These are phyloP conservation scores for Dryas alaskensis DNA, from an alignment of 306 rosid genomes.

Conservation along the genomic window DNA sequence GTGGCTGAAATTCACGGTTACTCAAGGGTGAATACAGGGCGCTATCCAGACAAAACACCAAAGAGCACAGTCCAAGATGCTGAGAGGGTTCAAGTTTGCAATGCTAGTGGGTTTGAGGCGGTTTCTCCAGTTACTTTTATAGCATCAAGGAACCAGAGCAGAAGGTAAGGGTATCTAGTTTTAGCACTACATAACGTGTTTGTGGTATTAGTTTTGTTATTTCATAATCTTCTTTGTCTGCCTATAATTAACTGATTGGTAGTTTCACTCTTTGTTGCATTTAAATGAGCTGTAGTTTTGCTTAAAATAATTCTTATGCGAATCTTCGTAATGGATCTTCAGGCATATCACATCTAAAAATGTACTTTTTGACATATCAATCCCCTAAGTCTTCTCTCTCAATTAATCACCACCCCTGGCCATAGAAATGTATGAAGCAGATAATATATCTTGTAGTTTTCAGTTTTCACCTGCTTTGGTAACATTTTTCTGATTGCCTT, in stretches of 20 bases:
- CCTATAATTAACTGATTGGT: background rate
- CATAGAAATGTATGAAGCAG: background rate
- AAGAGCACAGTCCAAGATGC: constrained; percentile 38
- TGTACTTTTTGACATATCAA: background rate
- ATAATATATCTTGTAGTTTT: background rate
- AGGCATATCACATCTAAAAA: background rate
- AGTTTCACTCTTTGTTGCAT: background rate
- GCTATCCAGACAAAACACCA: constrained; percentile 30
- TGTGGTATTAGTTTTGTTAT: background rate
- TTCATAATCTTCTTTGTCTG: background rate
- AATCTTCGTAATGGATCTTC: background rate
- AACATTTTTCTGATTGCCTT: background rate
- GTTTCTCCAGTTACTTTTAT: constrained; percentile 29
- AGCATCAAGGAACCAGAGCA: constrained; percentile 34
- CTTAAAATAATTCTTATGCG: background rate
- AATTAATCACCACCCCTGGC: background rate
- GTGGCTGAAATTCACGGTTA: constrained; percentile 37
- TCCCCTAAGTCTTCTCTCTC: background rate
- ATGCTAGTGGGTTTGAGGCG: constrained; percentile 40
- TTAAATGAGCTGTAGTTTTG: background rate
- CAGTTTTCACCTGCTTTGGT: background rate
- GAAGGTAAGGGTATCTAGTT: constrained; percentile 29
- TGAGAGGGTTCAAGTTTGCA: constrained; percentile 39
- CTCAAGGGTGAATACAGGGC: constrained; percentile 35
- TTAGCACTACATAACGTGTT: background rate